Percentiles rank a stretch among this genome's conserved stretches.
phyloP scores from a whole-genome alignment of 2,329 filamentous ascomycete species.

The Nannizziopsis arthrosporioides region DNA sequence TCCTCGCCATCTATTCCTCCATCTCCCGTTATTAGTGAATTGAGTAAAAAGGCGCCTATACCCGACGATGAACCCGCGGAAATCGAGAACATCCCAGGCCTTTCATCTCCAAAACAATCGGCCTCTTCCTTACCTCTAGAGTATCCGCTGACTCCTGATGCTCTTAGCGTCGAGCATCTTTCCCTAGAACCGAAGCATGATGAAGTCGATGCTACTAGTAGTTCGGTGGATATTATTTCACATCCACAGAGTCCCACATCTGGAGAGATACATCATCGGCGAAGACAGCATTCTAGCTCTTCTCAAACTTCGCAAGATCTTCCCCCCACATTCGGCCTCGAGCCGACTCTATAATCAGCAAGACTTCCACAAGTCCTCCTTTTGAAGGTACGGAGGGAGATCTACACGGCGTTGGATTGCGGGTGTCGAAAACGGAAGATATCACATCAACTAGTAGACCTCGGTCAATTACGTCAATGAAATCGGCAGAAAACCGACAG shows the following conservation, averaged over 20 bases:
- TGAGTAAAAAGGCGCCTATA: conserved; percentile 27
- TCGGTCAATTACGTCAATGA: neutral
- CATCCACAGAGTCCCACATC: conserved; percentile 37
- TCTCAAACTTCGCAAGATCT: neutral
- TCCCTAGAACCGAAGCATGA: conserved; percentile 45
- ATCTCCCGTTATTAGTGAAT: conserved; percentile 18
- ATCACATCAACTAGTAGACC: neutral
- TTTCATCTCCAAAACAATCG: conserved; percentile 5
- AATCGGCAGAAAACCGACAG: conserved; percentile 20
- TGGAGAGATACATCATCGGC: conserved; percentile 1
- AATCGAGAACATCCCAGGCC: neutral
- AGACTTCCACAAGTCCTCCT: conserved; percentile 4
- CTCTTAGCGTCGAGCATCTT: conserved; percentile 53
- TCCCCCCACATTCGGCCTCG: neutral
- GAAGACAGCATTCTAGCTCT: neutral
- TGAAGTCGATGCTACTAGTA: conserved; percentile 48
- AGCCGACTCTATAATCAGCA: conserved; percentile 7
- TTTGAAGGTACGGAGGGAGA: conserved; percentile 5
- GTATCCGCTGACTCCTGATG: conserved; percentile 56
- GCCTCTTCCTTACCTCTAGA: conserved; percentile 31
- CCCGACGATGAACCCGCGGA: conserved; percentile 15
- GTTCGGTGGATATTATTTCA: conserved; percentile 58
- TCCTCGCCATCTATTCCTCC: conserved; percentile 15
- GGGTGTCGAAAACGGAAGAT: neutral
- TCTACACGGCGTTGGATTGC: neutral